Evolutionary conservation across 495 filamentous ascomycete species (phyloP).

Genomic region (Coniosporium apollinis): DNA sequence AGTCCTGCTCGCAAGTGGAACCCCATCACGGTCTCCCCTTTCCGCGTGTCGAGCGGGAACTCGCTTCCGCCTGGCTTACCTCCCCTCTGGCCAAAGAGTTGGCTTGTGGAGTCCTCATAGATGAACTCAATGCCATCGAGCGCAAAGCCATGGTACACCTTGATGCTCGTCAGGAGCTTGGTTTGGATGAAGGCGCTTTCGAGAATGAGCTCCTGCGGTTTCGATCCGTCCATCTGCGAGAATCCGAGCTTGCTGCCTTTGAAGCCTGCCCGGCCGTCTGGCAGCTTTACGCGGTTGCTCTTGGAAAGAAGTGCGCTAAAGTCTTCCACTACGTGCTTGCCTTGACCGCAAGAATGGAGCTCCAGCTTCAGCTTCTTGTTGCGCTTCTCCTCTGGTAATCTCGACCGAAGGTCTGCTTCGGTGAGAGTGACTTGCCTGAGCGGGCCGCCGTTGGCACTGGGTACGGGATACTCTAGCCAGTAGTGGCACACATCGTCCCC

Average conservation of each 20-base stretch:
- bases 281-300: conserved; percentile 51
- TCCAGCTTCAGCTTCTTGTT: conserved; percentile 52
- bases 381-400: conserved; percentile 51
- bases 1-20: conserved; percentile 68
- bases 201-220: conserved; percentile 58
- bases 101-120: conserved; percentile 74
- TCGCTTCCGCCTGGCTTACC: conserved; percentile 58
- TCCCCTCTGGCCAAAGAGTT: conserved; percentile 77
- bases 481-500: conserved; percentile 57
- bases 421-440: conserved; percentile 56
- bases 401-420: conserved; percentile 55
- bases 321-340: conserved; percentile 56
- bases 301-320: conserved; percentile 50
- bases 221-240: conserved; percentile 53
- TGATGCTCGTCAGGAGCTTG: conserved; percentile 57
- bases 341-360: conserved; percentile 58
- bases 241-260: conserved; percentile 60
- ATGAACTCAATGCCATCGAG: conserved; percentile 83
- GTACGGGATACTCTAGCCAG: conserved; percentile 61
- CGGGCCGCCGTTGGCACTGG: conserved; percentile 31
- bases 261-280: conserved; percentile 57
- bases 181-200: conserved; percentile 49
- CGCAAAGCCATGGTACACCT: conserved; percentile 60
- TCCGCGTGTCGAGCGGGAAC: conserved; percentile 67
- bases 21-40: conserved; percentile 73